phyloP scores from a whole-genome alignment of 2,329 filamentous ascomycete genomes.

The Dissoconium aciculare region DNA sequence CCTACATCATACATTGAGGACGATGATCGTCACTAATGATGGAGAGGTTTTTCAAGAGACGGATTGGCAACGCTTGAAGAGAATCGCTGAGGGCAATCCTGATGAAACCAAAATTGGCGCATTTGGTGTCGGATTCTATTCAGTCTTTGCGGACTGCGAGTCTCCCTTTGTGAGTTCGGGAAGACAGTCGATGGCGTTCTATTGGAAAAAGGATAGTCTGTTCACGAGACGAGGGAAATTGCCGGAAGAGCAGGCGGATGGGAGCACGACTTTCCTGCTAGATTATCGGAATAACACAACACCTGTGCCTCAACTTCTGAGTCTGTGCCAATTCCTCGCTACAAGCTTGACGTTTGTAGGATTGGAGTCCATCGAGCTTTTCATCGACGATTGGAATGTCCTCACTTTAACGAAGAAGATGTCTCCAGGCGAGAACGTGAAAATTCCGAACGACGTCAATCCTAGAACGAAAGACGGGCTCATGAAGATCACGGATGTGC shows the following conservation, averaged over 20 bases:
- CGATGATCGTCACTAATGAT: slow-evolving; percentile 85
- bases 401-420: slow-evolving; percentile 69
- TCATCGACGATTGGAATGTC: slow-evolving; percentile 75
- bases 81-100: slow-evolving; percentile 96
- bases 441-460: slow-evolving; percentile 64
- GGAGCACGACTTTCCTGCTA: slow-evolving; percentile 78
- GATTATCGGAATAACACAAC: slow-evolving; percentile 85
- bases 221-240: slow-evolving; percentile 78
- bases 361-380: slow-evolving; percentile 73
- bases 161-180: slow-evolving; percentile 94
- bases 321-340: slow-evolving; percentile 79
- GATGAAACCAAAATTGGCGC: slow-evolving; percentile 98
- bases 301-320: slow-evolving; percentile 70
- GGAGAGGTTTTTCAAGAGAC: slow-evolving; percentile 75
- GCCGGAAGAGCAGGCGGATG: slow-evolving; percentile 37
- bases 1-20: slow-evolving; percentile 68
- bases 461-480: slow-evolving; percentile 71
- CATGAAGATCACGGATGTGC: slow-evolving; percentile 72
- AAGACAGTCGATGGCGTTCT: slow-evolving; percentile 88
- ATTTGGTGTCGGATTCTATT: slow-evolving; percentile 97
- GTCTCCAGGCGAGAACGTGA: slow-evolving; percentile 57
- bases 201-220: slow-evolving; percentile 97
- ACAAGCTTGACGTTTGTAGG: slow-evolving; percentile 94
- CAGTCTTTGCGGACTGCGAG: slow-evolving; percentile 94
- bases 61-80: slow-evolving; percentile 85